Evolutionary conservation across 768 basidiomycete species (phyloP), one percentile per base, ranked within the genome.

Genomic region (Pisolithus albus): DNA sequence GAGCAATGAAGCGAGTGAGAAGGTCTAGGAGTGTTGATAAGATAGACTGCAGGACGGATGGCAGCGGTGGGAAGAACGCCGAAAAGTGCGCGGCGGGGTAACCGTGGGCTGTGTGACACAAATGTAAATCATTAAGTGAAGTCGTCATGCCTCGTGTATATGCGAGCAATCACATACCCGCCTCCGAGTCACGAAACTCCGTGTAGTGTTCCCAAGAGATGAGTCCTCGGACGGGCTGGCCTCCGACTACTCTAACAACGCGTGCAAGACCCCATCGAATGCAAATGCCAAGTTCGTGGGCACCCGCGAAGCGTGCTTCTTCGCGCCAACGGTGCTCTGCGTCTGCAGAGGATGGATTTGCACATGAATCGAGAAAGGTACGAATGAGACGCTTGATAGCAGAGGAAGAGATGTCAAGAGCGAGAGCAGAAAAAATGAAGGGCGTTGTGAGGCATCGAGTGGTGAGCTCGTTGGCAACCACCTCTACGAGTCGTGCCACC

Each of bases 251-350:
- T 44, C 91, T 70, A 34, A 90, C 78, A 43, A 91, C 80, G 23
- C 93, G 73, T 3, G 84, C 87, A 5, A 98, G 77, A 30, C 85
- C 91, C 96, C 96, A 99, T 21, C 94, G 83, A 30, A 98, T 74
- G 60, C 86, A 81, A 85, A 94, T 93, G 5, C 86, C 92, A 13
- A 98, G 73, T 61, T 96, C 90, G 54, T 94, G 85, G 10, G 90
- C 85, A 5, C 82, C 84, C 0, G 92, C 88, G 61, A 95, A 89
- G 32, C 73, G 72, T 1, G 92, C 84, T 63, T 97, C 93, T 58
- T 92, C 85, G 40, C 79, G 75, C 83, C 85, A 90, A 47, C 75
- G 74, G 23, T 59, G 60, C 44, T 86, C 83, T 7, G 76, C 79
- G 11, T 72, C 72, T 26, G 38, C 2, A 10, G 65, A 67, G 8